A percentile compares a stretch with the other conserved stretches of the same genome.
Evolutionary conservation across 192 early-diverging fungal species (phyloP).

Genomic region (Coemansia sp.): DNA sequence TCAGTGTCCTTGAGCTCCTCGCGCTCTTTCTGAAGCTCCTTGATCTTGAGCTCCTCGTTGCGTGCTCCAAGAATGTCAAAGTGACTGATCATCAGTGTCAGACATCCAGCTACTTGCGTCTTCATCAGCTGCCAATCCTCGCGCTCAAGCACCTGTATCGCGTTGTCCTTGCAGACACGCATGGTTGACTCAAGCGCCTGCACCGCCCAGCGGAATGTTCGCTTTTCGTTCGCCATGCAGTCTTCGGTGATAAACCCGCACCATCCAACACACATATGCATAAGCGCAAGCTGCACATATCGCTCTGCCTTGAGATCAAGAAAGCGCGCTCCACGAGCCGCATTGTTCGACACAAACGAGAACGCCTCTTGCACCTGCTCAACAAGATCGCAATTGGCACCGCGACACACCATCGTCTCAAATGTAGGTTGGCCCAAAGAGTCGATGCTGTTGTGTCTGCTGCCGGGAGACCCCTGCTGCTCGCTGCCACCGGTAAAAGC

Average conservation of each 20-base stretch:
- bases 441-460: constrained; percentile 9
- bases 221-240: constrained; percentile 74
- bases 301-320: constrained; percentile 61
- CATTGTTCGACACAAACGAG: constrained; percentile 59
- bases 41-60: constrained; percentile 27
- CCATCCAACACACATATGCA: constrained; percentile 82
- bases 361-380: constrained; percentile 53
- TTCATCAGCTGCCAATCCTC: constrained; percentile 72
- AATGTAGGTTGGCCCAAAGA: neutral
- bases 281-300: constrained; percentile 65
- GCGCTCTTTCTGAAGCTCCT: constrained; percentile 32
- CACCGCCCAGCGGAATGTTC: constrained; percentile 83
- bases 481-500: neutral
- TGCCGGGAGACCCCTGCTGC: neutral
- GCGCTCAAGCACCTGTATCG: constrained; percentile 67
- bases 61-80: constrained; percentile 78
- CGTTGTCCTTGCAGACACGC: constrained; percentile 70
- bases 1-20: constrained; percentile 16
- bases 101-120: constrained; percentile 71
- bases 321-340: constrained; percentile 60
- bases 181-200: constrained; percentile 82
- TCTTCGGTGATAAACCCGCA: constrained; percentile 83
- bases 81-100: constrained; percentile 78
- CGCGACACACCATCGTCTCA: constrained; percentile 18
- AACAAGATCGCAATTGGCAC: constrained; percentile 40